Percentiles rank a stretch among this genome's conserved stretches.
phyloP scores from a whole-genome alignment of 169 alveolate genomes.

The Cyclospora cayetanensis region DNA sequence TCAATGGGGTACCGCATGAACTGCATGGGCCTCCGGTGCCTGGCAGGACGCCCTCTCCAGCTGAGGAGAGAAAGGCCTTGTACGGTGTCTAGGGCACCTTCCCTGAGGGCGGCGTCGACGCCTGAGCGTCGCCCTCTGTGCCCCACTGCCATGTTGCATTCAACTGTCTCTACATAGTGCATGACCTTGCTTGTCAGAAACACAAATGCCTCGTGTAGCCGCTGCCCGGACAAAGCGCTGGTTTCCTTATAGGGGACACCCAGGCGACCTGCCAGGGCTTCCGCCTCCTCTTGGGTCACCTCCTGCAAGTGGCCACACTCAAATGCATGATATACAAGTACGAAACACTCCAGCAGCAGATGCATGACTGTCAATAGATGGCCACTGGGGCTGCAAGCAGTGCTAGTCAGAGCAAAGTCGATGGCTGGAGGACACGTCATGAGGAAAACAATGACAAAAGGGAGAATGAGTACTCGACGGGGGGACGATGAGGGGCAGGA shows the following conservation, averaged over 20 bases:
- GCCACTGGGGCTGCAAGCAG: too few species aligned
- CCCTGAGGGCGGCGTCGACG: not conserved
- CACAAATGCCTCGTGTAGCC: constrained; percentile 17
- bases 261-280: not conserved
- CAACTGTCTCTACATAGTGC: not conserved
- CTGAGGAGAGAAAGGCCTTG: not conserved
- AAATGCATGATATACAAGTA: too few species aligned
- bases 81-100: not conserved
- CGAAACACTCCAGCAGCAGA: too few species aligned
- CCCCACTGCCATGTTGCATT: not conserved
- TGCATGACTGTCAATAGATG: too few species aligned
- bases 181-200: not conserved
- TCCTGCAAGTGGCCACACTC: too few species aligned
- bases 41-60: not conserved
- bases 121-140: not conserved
- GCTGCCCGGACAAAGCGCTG: constrained; percentile 29
- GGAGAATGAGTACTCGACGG: not conserved
- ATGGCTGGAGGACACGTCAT: not conserved
- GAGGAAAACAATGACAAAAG: not conserved
- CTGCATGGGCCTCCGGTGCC: constrained; percentile 9
- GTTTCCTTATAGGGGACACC: constrained; percentile 23
- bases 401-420: not conserved
- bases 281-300: constrained; percentile 40
- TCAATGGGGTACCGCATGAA: constrained; percentile 20
- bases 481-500: not conserved